Percentiles rank a stretch among this genome's conserved stretches.
These are phyloP conservation scores for Raffaelea ambrosiae DNA, from an alignment of 2,329 filamentous ascomycete genomes.

Conservation along the genomic window DNA sequence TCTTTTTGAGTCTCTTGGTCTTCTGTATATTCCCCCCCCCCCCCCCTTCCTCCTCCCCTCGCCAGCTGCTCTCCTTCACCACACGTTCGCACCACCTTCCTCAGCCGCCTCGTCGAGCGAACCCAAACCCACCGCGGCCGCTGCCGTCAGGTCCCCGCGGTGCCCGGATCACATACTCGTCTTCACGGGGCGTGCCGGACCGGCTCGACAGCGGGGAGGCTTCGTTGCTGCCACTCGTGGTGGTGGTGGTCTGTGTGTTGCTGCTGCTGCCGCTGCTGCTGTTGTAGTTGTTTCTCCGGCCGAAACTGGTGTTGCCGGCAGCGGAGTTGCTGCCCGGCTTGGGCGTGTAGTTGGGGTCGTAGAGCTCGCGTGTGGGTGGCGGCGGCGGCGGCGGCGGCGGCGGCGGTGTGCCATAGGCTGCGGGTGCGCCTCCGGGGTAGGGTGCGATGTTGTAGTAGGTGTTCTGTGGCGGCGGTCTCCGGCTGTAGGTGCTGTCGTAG, in stretches of 20 bases:
- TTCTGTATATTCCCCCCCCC: too few species aligned
- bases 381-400: background rate
- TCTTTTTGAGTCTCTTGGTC: too few species aligned
- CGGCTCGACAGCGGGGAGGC: conserved; percentile 25
- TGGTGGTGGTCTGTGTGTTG: conserved; percentile 23
- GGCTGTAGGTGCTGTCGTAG: too few species aligned
- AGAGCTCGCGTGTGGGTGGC: conserved; percentile 51
- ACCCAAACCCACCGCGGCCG: conserved; percentile 71
- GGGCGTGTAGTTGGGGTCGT: conserved; percentile 63
- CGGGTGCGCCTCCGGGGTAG: too few species aligned
- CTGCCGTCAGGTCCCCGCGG: conserved; percentile 72
- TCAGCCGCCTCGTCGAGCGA: conserved; percentile 53
- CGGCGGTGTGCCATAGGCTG: too few species aligned
- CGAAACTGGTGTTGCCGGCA: conserved; percentile 26
- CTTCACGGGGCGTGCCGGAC: conserved; percentile 42
- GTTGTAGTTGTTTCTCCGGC: conserved; percentile 20
- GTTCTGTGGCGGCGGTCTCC: too few species aligned
- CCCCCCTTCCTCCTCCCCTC: too few species aligned
- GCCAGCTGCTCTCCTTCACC: too few species aligned
- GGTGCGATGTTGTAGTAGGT: too few species aligned
- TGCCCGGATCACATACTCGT: conserved; percentile 61
- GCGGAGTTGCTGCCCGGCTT: conserved; percentile 40
- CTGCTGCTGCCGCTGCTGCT: conserved; percentile 13
- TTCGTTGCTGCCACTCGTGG: conserved; percentile 3
- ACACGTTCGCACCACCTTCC: background rate